Base-by-base conservation (phyloP, 164 flowering plant genomes). In the Tetrastigma voinierianum region DNA sequence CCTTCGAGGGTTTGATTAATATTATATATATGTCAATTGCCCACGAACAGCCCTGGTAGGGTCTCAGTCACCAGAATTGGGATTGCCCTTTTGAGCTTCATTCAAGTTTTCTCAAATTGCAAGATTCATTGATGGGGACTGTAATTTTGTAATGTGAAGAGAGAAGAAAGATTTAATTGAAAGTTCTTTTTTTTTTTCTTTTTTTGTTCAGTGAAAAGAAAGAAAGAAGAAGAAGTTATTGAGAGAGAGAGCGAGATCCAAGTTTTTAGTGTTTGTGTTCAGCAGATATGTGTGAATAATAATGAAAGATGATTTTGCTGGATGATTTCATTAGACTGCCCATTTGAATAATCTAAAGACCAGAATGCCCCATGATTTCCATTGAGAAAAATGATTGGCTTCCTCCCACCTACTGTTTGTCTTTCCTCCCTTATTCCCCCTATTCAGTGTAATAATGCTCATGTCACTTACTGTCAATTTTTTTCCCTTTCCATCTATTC, bases 191-290 rank as follows among this genome's bases (percentile, higher is more conserved):
- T n/a, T n/a, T n/a, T n/a, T n/a, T n/a, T n/a, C n/a, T n/a, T n/a
- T 4, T 32, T 32, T 32, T 32, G 40, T 32, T 3, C 40, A 3
- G 40, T 32, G 40, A 32, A 7, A 32, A 1, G 40, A 32, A 32
- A 7, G 6, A 7, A 32, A 32, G 40, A 32, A 32, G 40, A 25
- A 25, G 40, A 25, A 25, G 40, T 32, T 3, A 25, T 64, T 49
- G 58, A 57, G 47, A 23, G 25, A 64, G 68, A 68, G 68, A 58
- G 47, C 20, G 52, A 51, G 70, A 55, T 57, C 73, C 70, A 32
- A 57, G n/a, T 48, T 25, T 21, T n/a, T 32, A 65, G 70, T 57
- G 57, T 46, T 67, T 70, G 51, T 40, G 10, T 67, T 51, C n/a
- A 5, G 43, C 20, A 44, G 46, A 14, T 23, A 5, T 21, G 23